Percentiles rank a stretch among this genome's conserved stretches.
Evolutionary conservation across 176 grass and related monocot genomes (phyloP).

Genomic region (Puccinellia tenuiflora): DNA sequence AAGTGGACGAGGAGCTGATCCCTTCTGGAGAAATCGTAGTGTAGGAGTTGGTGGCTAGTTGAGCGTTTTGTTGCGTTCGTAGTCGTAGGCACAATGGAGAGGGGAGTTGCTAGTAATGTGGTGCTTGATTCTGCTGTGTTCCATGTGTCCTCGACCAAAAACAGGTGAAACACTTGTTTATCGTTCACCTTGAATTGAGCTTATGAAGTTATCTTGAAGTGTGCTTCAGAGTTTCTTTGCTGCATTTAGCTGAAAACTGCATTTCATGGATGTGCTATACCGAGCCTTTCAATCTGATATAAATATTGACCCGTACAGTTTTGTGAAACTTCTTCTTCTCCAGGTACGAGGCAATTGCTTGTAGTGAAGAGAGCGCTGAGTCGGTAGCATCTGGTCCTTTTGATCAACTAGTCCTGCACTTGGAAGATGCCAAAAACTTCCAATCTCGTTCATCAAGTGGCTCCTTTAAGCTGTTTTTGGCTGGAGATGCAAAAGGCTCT

Average conservation of each 20-base stretch:
- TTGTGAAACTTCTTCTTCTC: constrained; percentile 7
- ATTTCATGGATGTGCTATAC: neutral
- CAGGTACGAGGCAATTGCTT: constrained; percentile 78
- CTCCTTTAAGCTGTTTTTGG: constrained; percentile 60
- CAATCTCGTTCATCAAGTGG: constrained; percentile 46
- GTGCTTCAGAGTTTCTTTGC: neutral
- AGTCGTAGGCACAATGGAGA: constrained; percentile 44
- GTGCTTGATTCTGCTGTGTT: constrained; percentile 82
- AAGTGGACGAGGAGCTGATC: constrained; percentile 14
- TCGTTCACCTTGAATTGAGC: neutral
- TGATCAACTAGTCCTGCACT: constrained; percentile 57
- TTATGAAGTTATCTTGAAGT: neutral
- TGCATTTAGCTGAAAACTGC: neutral
- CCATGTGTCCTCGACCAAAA: constrained; percentile 43
- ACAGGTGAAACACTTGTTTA: constrained; percentile 52
- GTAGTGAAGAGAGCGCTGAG: constrained; percentile 53
- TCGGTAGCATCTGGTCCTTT: constrained; percentile 68
- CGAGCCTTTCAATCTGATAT: neutral
- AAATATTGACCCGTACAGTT: neutral
- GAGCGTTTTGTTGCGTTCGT: neutral
- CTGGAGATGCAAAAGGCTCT: constrained; percentile 38
- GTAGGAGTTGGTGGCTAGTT: neutral
- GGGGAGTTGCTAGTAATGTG: constrained; percentile 26
- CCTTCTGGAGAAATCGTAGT: neutral
- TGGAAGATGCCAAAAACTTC: constrained; percentile 64